These are phyloP conservation scores for Spinacia oleracea DNA, from an alignment of 179 eudicot genomes.

Conservation along the genomic window DNA sequence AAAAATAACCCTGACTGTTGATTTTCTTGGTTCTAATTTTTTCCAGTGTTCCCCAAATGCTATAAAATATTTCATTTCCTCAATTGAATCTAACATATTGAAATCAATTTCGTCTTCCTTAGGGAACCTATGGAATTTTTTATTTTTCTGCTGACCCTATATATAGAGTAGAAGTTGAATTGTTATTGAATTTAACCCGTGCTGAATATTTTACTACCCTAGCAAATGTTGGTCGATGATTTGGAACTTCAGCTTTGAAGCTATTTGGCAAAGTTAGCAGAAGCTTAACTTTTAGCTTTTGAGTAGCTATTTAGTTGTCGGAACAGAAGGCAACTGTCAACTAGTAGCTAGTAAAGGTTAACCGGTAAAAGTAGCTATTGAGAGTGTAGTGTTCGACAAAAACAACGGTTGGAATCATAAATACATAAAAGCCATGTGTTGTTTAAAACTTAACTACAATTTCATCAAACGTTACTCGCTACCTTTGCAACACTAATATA, in stretches of 20 bases:
- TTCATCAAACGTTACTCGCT: no score
- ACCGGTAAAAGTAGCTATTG: no score
- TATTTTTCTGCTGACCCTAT: background rate
- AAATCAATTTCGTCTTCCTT: background rate
- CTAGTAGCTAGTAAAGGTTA: no score
- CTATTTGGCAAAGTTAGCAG: no score
- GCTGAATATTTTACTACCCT: background rate
- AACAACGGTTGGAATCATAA: no score
- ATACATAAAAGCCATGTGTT: no score
- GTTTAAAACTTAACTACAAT: no score
- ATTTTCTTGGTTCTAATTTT: background rate
- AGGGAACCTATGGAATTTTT: background rate
- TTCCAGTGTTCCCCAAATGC: background rate
- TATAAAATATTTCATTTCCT: background rate
- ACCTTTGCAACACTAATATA: no score
- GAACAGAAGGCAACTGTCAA: no score
- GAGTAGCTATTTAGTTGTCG: no score
- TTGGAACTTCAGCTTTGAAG: background rate
- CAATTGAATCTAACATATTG: background rate
- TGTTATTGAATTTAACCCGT: background rate
- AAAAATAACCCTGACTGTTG: background rate
- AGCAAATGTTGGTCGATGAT: background rate
- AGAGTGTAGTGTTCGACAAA: no score
- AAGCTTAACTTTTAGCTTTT: no score
- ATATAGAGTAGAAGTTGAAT: background rate